Base-by-base conservation (phyloP, 2,329 filamentous ascomycete species). In the Talaromyces rugulosus region DNA sequence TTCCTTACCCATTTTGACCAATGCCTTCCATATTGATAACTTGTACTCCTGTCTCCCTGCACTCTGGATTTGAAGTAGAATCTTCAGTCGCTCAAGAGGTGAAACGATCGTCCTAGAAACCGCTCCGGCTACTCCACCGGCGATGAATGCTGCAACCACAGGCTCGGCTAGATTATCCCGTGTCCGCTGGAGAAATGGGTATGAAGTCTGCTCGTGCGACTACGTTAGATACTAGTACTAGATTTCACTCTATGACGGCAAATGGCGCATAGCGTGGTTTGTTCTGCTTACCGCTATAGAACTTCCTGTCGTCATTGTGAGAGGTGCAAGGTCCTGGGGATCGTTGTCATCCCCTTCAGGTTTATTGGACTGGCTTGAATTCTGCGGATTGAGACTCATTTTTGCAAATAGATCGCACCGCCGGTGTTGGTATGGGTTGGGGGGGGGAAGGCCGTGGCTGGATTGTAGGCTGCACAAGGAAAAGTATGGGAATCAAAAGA, bases 61-160 rank as follows among this genome's bases (percentile, higher is more conserved):
- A 72, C 90, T 96, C 80, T 99, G 95, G 31, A 99, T 85, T 75
- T 99, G 95, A 75, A 97, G 92, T n/a, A 99, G 83, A 69, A 99
- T 99, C 81, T 99, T 98, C 63, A 99, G 83, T 66, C 95, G 87
- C 78, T 99, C 95, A 42, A 99, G 86, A 3, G 95, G 95, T 16
- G 94, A 98, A 4, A 99, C 95, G 55, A 98, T 94, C 28, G 95
- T 99, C 73, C 95, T 87, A 34, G 95, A 98, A n/a, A 99, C 94
- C 51, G 95, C 95, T 62, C 95, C 95, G 16, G 95, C 95, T 27
- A 97, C 87, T 67, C 95, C 95, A 64, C 95, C 95, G 33, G 92
- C 95, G 71, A 96, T 89, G 72, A 99, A 99, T 36, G 95, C 93
- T 50, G 95, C 94, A 36, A 92, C 80, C 44, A 97, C 88, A 4